Evolutionary conservation across 2,329 filamentous ascomycete genomes (phyloP).

Genomic region (Meredithiella fracta): DNA sequence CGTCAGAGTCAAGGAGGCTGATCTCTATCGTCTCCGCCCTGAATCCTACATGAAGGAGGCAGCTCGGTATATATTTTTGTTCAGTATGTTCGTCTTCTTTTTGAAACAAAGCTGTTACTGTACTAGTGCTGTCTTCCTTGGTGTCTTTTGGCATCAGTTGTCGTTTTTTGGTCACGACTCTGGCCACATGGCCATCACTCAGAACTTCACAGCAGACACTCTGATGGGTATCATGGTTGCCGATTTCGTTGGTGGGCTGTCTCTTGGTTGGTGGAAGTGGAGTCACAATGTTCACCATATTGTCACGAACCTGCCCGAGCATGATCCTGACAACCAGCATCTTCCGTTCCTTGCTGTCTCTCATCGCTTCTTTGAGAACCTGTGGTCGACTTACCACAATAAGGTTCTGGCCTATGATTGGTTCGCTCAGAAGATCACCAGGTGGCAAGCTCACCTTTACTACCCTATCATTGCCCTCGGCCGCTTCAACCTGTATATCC

Average conservation of each 20-base stretch:
- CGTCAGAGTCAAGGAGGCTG: slow-evolving; percentile 52
- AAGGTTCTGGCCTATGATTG: slow-evolving; percentile 63
- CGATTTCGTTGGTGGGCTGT: slow-evolving; percentile 76
- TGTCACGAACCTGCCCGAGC: slow-evolving; percentile 85
- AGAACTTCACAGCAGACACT: slow-evolving; percentile 68
- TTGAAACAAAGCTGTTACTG: slow-evolving; percentile 50
- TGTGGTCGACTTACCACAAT: slow-evolving; percentile 72
- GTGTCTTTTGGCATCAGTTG: slow-evolving; percentile 83
- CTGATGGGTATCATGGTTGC: slow-evolving; percentile 80
- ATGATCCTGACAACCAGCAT: slow-evolving; percentile 89
- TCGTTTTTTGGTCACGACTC: slow-evolving; percentile 91
- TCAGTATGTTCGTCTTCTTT: slow-evolving; percentile 42
- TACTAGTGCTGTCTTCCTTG: slow-evolving; percentile 57
- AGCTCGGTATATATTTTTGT: slow-evolving; percentile 51
- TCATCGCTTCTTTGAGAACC: slow-evolving; percentile 56
- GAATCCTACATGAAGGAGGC: slow-evolving; percentile 60
- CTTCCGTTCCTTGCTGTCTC: slow-evolving; percentile 79
- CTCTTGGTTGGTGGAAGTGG: slow-evolving; percentile 90
- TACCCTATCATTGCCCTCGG: slow-evolving; percentile 68
- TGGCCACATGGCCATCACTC: slow-evolving; percentile 93
- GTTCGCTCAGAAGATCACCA: slow-evolving; percentile 51
- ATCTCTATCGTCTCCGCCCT: slow-evolving; percentile 75
- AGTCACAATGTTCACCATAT: slow-evolving; percentile 96
- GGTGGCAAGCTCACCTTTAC: slow-evolving; percentile 67
- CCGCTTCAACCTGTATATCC: slow-evolving; percentile 71